Evolutionary conservation across 352 stramenopile species (phyloP).

Genomic region (Globisporangium ultimum): DNA sequence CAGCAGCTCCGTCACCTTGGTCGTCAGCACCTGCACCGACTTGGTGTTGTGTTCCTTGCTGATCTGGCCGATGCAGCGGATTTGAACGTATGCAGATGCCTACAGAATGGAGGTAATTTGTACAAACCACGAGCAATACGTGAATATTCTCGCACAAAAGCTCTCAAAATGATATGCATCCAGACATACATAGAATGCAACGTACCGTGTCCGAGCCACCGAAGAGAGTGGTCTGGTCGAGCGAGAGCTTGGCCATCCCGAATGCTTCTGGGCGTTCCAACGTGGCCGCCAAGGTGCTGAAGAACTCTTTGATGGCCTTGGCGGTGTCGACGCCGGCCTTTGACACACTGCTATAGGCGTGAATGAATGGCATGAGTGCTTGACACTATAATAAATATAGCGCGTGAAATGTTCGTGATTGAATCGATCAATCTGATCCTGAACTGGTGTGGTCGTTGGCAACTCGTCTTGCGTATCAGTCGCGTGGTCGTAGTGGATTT

Average conservation of each 20-base stretch:
- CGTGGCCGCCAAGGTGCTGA: conserved; percentile 16
- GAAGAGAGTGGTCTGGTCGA: conserved; percentile 24
- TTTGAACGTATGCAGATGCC: conserved; percentile 22
- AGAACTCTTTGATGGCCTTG: conserved; percentile 11
- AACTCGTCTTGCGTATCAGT: no score
- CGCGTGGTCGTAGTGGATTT: no score
- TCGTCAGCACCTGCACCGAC: conserved; percentile 15
- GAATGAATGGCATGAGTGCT: conserved; percentile 20
- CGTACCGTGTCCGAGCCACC: conserved; percentile 17
- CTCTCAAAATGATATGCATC: no score
- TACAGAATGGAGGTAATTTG: background rate
- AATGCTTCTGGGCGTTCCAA: conserved; percentile 16
- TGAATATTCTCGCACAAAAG: no score
- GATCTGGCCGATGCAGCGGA: conserved; percentile 25
- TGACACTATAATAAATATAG: no score
- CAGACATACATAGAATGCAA: background rate
- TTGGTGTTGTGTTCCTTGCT: conserved; percentile 26
- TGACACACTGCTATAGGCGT: conserved; percentile 24
- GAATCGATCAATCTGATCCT: conserved; percentile 9
- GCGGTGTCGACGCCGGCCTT: conserved; percentile 12
- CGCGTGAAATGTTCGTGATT: no score
- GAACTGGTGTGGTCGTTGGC: background rate
- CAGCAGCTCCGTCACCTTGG: conserved; percentile 12
- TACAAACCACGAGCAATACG: no score
- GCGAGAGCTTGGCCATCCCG: conserved; percentile 21